phyloP scores from a whole-genome alignment of 495 filamentous ascomycete species.

The Oidiodendron maius region DNA sequence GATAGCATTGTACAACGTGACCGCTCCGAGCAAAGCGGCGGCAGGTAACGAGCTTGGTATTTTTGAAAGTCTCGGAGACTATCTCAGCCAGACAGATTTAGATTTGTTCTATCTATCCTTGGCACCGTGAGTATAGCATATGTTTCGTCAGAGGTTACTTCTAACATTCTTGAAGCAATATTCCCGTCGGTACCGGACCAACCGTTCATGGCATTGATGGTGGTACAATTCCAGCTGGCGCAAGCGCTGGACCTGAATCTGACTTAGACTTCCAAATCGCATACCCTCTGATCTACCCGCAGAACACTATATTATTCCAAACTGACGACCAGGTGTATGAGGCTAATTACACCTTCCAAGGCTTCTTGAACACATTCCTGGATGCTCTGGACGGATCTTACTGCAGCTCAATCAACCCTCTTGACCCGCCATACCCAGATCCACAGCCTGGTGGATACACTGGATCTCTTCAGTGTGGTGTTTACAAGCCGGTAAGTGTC shows the following conservation, averaged over 20 bases:
- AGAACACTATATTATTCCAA: slow-evolving; percentile 12
- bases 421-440: slow-evolving; percentile 42
- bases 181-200: slow-evolving; percentile 38
- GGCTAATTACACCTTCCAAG: slow-evolving; percentile 27
- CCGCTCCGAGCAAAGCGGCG: slow-evolving; percentile 9
- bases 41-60: slow-evolving; percentile 26
- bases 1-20: slow-evolving; percentile 16
- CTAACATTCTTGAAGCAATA: slow-evolving; percentile 30
- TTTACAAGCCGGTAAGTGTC: slow-evolving; percentile 32
- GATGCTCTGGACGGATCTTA: slow-evolving; percentile 60
- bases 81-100: slow-evolving; percentile 47
- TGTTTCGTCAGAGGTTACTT: slow-evolving; percentile 30
- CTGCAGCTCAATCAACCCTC: slow-evolving; percentile 31
- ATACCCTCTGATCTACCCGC: slow-evolving; percentile 16
- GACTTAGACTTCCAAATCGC: slow-evolving; percentile 13
- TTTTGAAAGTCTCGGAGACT: slow-evolving; percentile 29
- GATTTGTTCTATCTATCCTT: slow-evolving; percentile 52
- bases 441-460: slow-evolving; percentile 44
- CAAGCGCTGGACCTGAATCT: slow-evolving; percentile 3
- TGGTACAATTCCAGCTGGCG: slow-evolving; percentile 23
- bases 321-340: slow-evolving; percentile 20
- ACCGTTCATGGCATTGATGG: slow-evolving; percentile 39
- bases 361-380: slow-evolving; percentile 41
- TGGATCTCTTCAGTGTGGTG: slow-evolving; percentile 55
- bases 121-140: slow-evolving; percentile 21